Evolutionary conservation across 306 rosid species (phyloP).

Genomic region (Gastrolobium bilobum): DNA sequence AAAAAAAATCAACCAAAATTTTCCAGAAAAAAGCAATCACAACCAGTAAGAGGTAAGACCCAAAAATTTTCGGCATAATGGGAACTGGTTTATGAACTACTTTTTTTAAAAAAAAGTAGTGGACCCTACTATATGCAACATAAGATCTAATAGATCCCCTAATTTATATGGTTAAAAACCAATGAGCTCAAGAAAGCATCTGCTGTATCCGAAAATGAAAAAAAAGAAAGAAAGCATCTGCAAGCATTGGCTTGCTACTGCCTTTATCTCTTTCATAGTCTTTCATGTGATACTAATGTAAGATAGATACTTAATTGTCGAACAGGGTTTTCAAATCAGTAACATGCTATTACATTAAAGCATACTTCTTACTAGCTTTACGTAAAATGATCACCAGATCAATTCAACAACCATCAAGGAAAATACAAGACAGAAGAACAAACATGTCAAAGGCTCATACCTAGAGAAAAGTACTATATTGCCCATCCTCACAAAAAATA

Average conservation of each 20-base stretch:
- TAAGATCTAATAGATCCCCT: not conserved
- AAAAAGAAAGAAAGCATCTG: not conserved
- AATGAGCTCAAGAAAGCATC: not conserved
- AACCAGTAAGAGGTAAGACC: not conserved
- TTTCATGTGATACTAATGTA: not conserved
- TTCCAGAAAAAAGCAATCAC: constrained; percentile 15
- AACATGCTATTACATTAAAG: not conserved
- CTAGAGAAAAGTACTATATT: not conserved
- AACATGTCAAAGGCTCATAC: not conserved
- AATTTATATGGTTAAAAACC: not conserved
- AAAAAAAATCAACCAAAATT: not conserved
- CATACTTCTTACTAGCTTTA: constrained; percentile 21
- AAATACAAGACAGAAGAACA: not conserved
- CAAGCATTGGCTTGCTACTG: not conserved
- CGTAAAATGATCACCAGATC: constrained; percentile 13
- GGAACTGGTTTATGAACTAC: constrained; percentile 5
- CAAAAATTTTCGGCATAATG: not conserved
- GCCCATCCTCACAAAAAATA: not conserved
- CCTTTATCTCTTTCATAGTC: not conserved
- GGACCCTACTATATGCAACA: no score
- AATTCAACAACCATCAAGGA: constrained; percentile 14
- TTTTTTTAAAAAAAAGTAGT: no score
- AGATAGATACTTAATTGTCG: not conserved
- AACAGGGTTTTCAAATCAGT: constrained; percentile 33
- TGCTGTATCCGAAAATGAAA: not conserved